A percentile compares a stretch with the other conserved stretches of the same genome.
These are phyloP conservation scores for Ascosphaera pollenicola DNA, from an alignment of 2,329 filamentous ascomycete species.

Conservation along the genomic window DNA sequence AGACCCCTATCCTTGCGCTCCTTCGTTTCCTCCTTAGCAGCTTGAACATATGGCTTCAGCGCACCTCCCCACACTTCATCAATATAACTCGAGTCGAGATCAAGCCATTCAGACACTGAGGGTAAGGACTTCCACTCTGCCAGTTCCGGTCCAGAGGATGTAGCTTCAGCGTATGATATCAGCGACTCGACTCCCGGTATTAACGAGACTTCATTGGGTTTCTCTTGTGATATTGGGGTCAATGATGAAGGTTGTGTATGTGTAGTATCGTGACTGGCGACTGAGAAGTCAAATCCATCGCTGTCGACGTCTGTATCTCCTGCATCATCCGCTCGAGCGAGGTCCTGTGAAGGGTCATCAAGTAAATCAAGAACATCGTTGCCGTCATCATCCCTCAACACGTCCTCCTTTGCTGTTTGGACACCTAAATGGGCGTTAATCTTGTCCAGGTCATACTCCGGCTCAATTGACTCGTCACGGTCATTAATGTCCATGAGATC, in stretches of 20 bases:
- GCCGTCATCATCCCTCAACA: not conserved
- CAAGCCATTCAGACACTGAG: slow-evolving; percentile 6
- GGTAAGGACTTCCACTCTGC: slow-evolving; percentile 2
- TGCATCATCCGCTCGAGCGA: not conserved
- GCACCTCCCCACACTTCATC: slow-evolving; percentile 6
- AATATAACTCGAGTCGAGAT: slow-evolving; percentile 4
- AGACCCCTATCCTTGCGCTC: not conserved
- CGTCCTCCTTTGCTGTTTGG: not conserved
- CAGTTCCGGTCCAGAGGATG: not conserved
- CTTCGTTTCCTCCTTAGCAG: not conserved
- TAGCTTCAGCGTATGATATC: slow-evolving; percentile 2
- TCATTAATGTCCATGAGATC: not conserved
- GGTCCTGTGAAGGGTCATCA: not conserved
- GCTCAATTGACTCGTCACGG: not conserved
- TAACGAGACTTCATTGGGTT: slow-evolving; percentile 2
- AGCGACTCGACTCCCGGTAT: slow-evolving; percentile 6
- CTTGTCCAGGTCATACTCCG: not conserved
- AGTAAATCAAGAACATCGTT: not conserved
- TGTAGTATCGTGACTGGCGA: not conserved
- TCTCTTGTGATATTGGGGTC: not conserved
- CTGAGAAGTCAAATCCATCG: not conserved
- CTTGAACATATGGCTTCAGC: not conserved
- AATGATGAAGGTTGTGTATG: not conserved
- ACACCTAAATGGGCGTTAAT: not conserved
- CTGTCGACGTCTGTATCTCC: not conserved